Percentiles rank a stretch among this genome's conserved stretches.
Evolutionary conservation across 768 basidiomycete species (phyloP).

Genomic region (Baorangia bicolor): DNA sequence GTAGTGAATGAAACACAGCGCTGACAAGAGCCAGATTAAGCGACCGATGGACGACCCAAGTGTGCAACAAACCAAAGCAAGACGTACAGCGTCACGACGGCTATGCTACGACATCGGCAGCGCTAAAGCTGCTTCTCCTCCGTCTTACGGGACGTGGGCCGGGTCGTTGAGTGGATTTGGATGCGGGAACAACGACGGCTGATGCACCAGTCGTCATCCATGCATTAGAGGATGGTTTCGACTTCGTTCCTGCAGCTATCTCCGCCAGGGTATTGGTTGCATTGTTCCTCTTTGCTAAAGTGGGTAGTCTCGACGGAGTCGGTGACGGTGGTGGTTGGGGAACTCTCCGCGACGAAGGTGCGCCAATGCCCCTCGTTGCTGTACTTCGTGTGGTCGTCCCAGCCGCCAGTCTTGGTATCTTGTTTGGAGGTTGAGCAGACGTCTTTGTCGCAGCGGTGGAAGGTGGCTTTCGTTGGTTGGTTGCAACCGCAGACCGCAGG

Average conservation of each 20-base stretch:
- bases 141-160: constrained; percentile 71
- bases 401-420: constrained; percentile 64
- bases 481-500: constrained; percentile 64
- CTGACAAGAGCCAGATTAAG: constrained; percentile 4
- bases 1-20: constrained; percentile 6
- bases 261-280: constrained; percentile 48
- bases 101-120: constrained; percentile 81
- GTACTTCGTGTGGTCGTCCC: constrained; percentile 52
- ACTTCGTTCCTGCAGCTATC: constrained; percentile 41
- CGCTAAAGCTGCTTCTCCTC: constrained; percentile 84
- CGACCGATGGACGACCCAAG: background rate
- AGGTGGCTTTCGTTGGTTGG: constrained; percentile 54
- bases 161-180: constrained; percentile 67
- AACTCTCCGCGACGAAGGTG: constrained; percentile 36
- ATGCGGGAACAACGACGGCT: constrained; percentile 68
- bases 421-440: constrained; percentile 56
- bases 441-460: constrained; percentile 39
- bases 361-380: constrained; percentile 33
- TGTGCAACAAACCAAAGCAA: constrained; percentile 10
- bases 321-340: constrained; percentile 59
- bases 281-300: constrained; percentile 58
- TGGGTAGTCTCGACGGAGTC: constrained; percentile 75
- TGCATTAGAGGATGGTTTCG: constrained; percentile 46
- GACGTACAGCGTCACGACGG: constrained; percentile 1
- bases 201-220: constrained; percentile 77